A percentile compares a stretch with the other conserved stretches of the same genome.
Evolutionary conservation across 2,329 filamentous ascomycete species (phyloP).

Genomic region (Aspergillus clavatus): DNA sequence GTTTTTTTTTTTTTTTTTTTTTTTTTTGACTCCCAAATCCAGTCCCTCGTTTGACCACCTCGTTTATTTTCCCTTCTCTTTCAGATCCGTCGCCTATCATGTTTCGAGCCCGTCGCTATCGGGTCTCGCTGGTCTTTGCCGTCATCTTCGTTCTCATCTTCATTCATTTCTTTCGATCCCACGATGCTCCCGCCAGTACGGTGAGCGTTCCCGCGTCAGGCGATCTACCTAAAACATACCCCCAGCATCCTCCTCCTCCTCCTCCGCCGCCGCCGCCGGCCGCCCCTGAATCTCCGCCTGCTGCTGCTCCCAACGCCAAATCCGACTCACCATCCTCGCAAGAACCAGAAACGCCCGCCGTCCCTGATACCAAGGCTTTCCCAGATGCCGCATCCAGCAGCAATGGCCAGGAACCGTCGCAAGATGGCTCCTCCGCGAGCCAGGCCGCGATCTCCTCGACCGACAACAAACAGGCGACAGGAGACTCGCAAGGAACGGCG

Average conservation of each 20-base stretch:
- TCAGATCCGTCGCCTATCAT: slow-evolving; percentile 26
- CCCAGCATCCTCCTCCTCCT: slow-evolving; percentile 11
- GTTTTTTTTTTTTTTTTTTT: too few species aligned
- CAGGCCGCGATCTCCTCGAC: not conserved
- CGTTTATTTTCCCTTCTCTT: slow-evolving; percentile 4
- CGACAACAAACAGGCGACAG: slow-evolving; percentile 3
- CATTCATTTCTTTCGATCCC: slow-evolving; percentile 49
- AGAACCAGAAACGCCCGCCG: not conserved
- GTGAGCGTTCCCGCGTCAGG: slow-evolving; percentile 11
- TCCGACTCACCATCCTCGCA: not conserved
- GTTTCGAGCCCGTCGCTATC: slow-evolving; percentile 47
- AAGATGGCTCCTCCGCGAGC: not conserved
- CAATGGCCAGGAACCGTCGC: not conserved
- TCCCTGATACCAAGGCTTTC: not conserved
- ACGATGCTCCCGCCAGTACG: slow-evolving; percentile 25
- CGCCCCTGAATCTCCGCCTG: not conserved
- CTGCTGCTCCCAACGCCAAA: not conserved
- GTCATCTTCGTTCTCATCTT: slow-evolving; percentile 42
- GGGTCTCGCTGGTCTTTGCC: slow-evolving; percentile 43
- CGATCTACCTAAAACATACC: slow-evolving; percentile 11
- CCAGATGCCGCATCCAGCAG: not conserved
- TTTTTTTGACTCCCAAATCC: too few species aligned
- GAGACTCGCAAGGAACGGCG: slow-evolving; percentile 1
- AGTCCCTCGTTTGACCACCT: not conserved
- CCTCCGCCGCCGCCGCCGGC: slow-evolving; percentile 7